Evolutionary conservation across 371 early-diverging fungal species (phyloP).

Genomic region (Mucor piriformis): DNA sequence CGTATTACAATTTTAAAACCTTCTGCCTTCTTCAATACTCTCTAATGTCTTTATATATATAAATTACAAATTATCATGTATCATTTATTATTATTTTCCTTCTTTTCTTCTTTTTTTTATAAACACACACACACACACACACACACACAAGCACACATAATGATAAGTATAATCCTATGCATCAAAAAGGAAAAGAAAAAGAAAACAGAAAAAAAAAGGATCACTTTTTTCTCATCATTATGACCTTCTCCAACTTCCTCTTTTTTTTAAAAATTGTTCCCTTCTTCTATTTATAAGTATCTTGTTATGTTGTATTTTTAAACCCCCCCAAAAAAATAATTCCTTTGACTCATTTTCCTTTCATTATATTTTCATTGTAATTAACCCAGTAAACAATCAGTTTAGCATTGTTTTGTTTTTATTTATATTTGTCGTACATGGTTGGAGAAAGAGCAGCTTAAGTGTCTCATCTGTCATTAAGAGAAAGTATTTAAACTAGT

Average conservation of each 20-base stretch:
- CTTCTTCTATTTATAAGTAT: background rate
- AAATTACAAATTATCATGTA: background rate
- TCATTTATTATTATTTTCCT: background rate
- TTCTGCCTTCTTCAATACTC: too few relatives aligned
- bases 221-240: background rate
- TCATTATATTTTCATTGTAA: background rate
- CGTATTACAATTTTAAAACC: background rate
- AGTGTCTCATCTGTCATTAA: constrained; percentile 18
- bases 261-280: background rate
- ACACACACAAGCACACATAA: background rate
- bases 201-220: background rate
- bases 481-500: background rate
- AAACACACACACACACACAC: background rate
- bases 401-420: background rate
- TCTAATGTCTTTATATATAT: background rate
- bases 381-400: background rate
- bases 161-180: background rate
- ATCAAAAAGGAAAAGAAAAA: background rate
- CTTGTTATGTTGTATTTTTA: too few relatives aligned
- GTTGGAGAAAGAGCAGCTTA: background rate
- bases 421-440: constrained; percentile 6
- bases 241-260: background rate
- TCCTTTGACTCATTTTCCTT: background rate
- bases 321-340: too few relatives aligned
- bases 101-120: background rate